phyloP scores from a whole-genome alignment of 2,329 filamentous ascomycete genomes.

The Zopfia rhizophila region DNA sequence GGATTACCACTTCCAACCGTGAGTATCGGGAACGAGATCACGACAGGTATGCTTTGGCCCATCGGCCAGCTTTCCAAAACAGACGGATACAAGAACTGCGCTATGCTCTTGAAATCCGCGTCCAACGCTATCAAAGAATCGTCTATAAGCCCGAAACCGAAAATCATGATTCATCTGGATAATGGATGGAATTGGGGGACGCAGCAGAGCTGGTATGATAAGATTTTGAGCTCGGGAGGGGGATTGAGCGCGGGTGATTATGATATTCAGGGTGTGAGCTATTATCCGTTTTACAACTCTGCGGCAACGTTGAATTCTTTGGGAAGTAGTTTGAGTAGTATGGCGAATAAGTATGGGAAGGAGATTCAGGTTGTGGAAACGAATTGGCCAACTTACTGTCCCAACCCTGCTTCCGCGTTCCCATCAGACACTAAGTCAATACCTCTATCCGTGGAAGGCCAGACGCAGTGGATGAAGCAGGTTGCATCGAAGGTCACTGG shows the following conservation, averaged over 20 bases:
- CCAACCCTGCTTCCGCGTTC: slow-evolving; percentile 67
- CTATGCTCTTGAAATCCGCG: slow-evolving; percentile 71
- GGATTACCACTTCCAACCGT: slow-evolving; percentile 69
- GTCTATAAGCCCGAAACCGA: slow-evolving; percentile 64
- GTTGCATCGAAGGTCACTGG: slow-evolving; percentile 67
- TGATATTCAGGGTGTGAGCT: slow-evolving; percentile 77
- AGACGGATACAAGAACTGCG: slow-evolving; percentile 64
- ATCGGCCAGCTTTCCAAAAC: slow-evolving; percentile 66
- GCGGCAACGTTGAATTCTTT: slow-evolving; percentile 69
- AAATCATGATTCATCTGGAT: slow-evolving; percentile 80
- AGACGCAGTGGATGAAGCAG: slow-evolving; percentile 69
- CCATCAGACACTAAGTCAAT: slow-evolving; percentile 69
- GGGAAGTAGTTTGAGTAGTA: slow-evolving; percentile 65
- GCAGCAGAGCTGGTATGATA: slow-evolving; percentile 73
- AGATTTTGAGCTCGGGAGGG: slow-evolving; percentile 57
- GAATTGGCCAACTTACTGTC: slow-evolving; percentile 74
- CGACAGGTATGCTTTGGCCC: slow-evolving; percentile 73
- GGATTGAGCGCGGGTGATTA: slow-evolving; percentile 66
- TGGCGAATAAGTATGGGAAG: slow-evolving; percentile 72
- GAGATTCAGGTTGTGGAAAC: slow-evolving; percentile 75
- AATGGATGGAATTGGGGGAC: slow-evolving; percentile 78
- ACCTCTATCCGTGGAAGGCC: slow-evolving; percentile 71
- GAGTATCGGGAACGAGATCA: slow-evolving; percentile 80
- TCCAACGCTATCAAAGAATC: slow-evolving; percentile 73
- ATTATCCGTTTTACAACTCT: slow-evolving; percentile 76